A percentile compares a stretch with the other conserved stretches of the same genome.
phyloP scores from a whole-genome alignment of 2,329 filamentous ascomycete genomes.

The Elsinoe perseae region DNA sequence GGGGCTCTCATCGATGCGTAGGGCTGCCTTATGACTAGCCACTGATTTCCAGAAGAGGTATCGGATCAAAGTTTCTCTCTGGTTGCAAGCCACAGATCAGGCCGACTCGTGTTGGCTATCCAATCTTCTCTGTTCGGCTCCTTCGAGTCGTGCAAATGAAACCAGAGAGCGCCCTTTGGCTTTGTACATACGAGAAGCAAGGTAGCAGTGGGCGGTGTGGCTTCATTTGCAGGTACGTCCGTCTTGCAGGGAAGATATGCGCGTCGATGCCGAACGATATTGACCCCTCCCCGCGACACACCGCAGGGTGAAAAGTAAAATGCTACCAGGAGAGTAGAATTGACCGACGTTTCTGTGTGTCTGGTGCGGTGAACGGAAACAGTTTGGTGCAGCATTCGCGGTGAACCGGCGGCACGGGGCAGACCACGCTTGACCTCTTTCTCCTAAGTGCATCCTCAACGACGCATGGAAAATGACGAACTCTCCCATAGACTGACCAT shows the following conservation, averaged over 20 bases:
- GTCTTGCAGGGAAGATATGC: neutral
- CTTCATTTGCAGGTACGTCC: neutral
- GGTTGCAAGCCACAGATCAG: neutral
- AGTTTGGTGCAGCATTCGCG: conserved; percentile 8
- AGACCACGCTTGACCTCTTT: neutral
- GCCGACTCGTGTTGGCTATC: conserved; percentile 8
- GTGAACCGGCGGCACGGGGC: conserved; percentile 9
- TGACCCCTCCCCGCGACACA: neutral
- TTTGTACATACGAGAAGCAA: conserved; percentile 3
- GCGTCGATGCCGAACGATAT: conserved; percentile 3
- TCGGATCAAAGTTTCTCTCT: neutral
- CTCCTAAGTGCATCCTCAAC: neutral
- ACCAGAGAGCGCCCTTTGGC: neutral
- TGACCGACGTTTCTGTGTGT: conserved; percentile 4
- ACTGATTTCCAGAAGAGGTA: neutral
- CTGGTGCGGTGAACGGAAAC: conserved; percentile 5
- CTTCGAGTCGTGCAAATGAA: conserved; percentile 7
- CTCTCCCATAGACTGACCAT: neutral
- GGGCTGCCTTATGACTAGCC: neutral
- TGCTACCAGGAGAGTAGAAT: neutral
- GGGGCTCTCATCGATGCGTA: neutral
- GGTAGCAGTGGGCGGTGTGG: conserved; percentile 6
- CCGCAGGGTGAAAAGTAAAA: neutral
- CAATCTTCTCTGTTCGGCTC: neutral
- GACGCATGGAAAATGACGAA: conserved; percentile 7